Base-by-base conservation (phyloP, 805 yeast species). In the Kazachstania kunashirensis region DNA sequence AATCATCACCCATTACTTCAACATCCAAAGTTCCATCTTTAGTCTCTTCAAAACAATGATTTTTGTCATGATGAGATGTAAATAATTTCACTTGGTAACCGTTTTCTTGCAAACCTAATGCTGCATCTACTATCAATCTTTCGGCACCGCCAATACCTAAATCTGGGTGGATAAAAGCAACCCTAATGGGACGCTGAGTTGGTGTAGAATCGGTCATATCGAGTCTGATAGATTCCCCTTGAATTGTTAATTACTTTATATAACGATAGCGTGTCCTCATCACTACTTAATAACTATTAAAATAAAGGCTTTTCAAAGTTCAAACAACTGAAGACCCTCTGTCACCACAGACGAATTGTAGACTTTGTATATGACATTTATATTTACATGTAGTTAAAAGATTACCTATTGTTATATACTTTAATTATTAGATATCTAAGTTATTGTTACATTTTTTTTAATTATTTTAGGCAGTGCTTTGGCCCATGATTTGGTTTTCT, bases 101-200 rank as follows among this genome's bases (percentile, higher is more conserved):
- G 21, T 66, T 59, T 2, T 74, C 68, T 52, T 89, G 85, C 19
- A 92, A 62, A 0, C 95, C 95, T 3, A 85, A 65, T 0, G 97
- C 98, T 3, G 94, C 86, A 60, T 92, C 99, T 1, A 92, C 95
- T 2, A 92, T 86, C n/a, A 94, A 68, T 41, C 99, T 68, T 55
- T 92, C 99, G 1, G 99, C 99, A 4, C 99, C 99, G 46, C 86
- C 98, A 39, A 89, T 89, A 0, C 98, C 98, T 37, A 92, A 63
- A 61, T 92, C 98, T 0, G 98, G 98, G 54, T 92, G 98, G 4
- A 92, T 62, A 49, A 92, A 84, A 2, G 96, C 96, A 24, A 89
- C 70, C 41, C 67, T 75, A 21, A 30, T 21, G 4, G 33, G 33
- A n/a, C 13, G n/a, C n/a, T n/a, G n/a, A n/a, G n/a, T n/a, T n/a